Evolutionary conservation across 2,329 filamentous ascomycete species (phyloP).

Genomic region (Beauveria scarabaeidicola): DNA sequence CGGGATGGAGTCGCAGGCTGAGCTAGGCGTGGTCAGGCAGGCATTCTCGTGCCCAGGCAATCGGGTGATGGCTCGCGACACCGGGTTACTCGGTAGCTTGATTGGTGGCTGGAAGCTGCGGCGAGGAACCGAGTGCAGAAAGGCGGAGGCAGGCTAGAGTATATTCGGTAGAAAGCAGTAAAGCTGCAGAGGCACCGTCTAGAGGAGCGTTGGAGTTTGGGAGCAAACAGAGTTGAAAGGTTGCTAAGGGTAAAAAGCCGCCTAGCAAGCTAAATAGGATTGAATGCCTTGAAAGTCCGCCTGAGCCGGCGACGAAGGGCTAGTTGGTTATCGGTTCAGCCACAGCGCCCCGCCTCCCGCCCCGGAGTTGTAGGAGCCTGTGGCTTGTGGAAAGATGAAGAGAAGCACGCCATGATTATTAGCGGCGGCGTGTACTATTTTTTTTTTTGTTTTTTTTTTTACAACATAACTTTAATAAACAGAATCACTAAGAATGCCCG

Average conservation of each 20-base stretch:
- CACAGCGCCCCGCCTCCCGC: neutral
- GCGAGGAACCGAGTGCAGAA: neutral
- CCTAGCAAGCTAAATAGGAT: neutral
- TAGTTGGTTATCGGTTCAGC: neutral
- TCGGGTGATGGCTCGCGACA: conserved; percentile 4
- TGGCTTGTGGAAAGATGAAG: neutral
- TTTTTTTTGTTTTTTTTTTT: too few relatives aligned
- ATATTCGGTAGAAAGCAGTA: neutral
- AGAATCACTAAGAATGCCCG: too few relatives aligned
- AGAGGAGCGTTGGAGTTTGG: neutral
- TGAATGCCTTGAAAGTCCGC: neutral
- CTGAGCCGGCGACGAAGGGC: neutral
- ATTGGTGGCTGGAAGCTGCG: neutral
- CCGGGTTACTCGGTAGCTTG: neutral
- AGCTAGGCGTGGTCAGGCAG: conserved; percentile 7
- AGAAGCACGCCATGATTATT: too few relatives aligned
- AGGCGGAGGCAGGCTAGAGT: neutral
- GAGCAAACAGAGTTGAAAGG: neutral
- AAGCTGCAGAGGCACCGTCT: neutral
- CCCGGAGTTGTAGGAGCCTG: neutral
- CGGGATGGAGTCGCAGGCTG: neutral
- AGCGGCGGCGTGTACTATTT: too few relatives aligned
- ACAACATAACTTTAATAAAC: too few relatives aligned
- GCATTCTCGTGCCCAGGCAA: neutral
- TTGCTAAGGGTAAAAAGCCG: neutral